A percentile compares a stretch with the other conserved stretches of the same genome.
phyloP scores from a whole-genome alignment of 2,329 filamentous ascomycete genomes.

The Claviceps maximensis region DNA sequence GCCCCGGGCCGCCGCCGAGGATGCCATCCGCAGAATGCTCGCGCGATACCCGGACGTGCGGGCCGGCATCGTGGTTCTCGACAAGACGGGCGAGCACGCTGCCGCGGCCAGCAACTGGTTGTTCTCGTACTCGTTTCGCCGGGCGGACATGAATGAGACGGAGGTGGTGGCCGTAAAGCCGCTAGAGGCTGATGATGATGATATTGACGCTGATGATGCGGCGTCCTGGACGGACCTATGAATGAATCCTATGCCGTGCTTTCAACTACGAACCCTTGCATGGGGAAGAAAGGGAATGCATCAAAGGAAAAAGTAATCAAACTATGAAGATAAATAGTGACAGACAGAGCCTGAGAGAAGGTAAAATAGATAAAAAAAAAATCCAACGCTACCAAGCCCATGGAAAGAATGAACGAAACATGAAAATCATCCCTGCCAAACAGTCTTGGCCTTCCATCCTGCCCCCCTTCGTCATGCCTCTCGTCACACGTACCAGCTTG shows the following conservation, averaged over 20 bases:
- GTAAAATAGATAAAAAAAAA: too few relatives aligned
- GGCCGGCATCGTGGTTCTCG: constrained; percentile 38
- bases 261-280: too few relatives aligned
- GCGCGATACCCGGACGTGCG: constrained; percentile 30
- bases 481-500: background rate
- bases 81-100: constrained; percentile 33
- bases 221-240: background rate
- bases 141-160: constrained; percentile 31
- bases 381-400: too few relatives aligned
- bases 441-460: too few relatives aligned
- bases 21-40: constrained; percentile 36
- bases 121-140: constrained; percentile 39
- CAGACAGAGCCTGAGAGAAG: too few relatives aligned
- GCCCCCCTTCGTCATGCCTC: background rate
- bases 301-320: too few relatives aligned
- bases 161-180: constrained; percentile 28
- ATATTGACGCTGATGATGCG: too few relatives aligned
- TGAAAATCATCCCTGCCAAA: background rate
- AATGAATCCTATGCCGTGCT: too few relatives aligned
- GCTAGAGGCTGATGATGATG: background rate
- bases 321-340: too few relatives aligned
- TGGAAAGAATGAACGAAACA: too few relatives aligned
- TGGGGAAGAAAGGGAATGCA: too few relatives aligned
- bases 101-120: constrained; percentile 40
- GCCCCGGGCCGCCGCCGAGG: constrained; percentile 33